Conservation (phyloP, 345 rosid species). For the Eucalyptus tenuipes region DNA sequence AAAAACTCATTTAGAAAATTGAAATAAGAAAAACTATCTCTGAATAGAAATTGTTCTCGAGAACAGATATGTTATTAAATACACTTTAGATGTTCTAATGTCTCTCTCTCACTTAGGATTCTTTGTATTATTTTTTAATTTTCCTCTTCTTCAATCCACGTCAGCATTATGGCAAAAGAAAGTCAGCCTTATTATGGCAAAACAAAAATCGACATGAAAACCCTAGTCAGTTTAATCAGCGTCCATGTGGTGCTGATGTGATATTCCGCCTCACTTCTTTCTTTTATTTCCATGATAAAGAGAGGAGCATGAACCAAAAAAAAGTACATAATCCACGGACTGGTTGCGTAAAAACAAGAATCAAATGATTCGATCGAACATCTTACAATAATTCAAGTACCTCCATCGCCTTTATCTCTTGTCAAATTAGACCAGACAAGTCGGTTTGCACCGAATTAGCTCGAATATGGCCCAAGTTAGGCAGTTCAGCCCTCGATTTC, state of each 20-base stretch:
- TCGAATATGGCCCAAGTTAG: not conserved
- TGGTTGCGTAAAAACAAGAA: not conserved
- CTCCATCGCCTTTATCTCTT: not conserved
- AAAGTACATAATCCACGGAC: not conserved
- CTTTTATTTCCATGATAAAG: not conserved
- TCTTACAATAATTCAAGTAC: not conserved
- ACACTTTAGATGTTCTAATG: not conserved
- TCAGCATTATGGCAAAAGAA: not conserved
- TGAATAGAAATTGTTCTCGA: too few relatives aligned
- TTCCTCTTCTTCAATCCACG: not conserved
- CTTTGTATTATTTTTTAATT: not conserved
- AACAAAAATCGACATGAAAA: not conserved
- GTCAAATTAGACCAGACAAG: not conserved
- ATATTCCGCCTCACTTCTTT: not conserved
- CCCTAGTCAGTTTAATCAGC: not conserved
- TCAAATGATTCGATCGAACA: not conserved
- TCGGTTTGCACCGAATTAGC: not conserved
- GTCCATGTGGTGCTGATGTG: not conserved
- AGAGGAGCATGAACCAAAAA: not conserved
- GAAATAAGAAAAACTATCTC: too few relatives aligned
- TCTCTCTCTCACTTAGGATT: not conserved
- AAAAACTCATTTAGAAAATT: too few relatives aligned
- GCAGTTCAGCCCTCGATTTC: not conserved
- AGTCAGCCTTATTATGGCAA: not conserved
- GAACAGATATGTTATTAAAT: too few relatives aligned